Percentiles rank a stretch among this genome's conserved stretches.
These are phyloP conservation scores for Apiospora phragmitis DNA, from an alignment of 2,329 filamentous ascomycete genomes.

Conservation along the genomic window DNA sequence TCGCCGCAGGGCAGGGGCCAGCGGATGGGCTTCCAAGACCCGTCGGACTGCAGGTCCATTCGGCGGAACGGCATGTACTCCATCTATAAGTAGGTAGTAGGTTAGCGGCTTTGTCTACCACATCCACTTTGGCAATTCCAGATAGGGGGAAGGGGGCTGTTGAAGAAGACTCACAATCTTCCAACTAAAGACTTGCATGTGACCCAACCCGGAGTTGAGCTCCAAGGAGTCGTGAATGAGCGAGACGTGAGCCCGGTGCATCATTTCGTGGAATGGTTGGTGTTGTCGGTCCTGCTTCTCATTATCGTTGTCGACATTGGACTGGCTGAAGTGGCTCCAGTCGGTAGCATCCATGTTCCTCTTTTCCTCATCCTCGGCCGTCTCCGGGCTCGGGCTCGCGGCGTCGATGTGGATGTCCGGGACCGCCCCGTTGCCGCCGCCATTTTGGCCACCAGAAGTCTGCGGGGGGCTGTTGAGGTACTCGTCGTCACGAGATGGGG, in stretches of 20 bases:
- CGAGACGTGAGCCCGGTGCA: slow-evolving; percentile 56
- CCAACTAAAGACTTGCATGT: slow-evolving; percentile 64
- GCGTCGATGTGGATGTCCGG: slow-evolving; percentile 38
- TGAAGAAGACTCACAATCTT: slow-evolving; percentile 42
- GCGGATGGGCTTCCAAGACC: slow-evolving; percentile 76
- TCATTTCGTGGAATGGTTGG: slow-evolving; percentile 54
- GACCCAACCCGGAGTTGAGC: slow-evolving; percentile 60
- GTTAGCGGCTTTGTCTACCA: not conserved
- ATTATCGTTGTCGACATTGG: slow-evolving; percentile 10
- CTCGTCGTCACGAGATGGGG: slow-evolving; percentile 41
- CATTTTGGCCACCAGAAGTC: slow-evolving; percentile 13
- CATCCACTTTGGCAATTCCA: not conserved
- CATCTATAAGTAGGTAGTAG: slow-evolving; percentile 46
- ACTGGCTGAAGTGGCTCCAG: slow-evolving; percentile 20
- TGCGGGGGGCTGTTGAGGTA: not conserved
- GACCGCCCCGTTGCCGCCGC: slow-evolving; percentile 15
- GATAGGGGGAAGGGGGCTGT: not conserved
- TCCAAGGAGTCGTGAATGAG: slow-evolving; percentile 71
- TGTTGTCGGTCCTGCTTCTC: slow-evolving; percentile 14
- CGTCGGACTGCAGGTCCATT: slow-evolving; percentile 74
- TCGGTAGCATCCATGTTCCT: slow-evolving; percentile 13
- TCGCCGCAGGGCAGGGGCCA: slow-evolving; percentile 81
- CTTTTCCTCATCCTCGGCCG: slow-evolving; percentile 8
- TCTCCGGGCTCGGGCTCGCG: slow-evolving; percentile 23
- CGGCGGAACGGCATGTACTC: slow-evolving; percentile 79